phyloP scores from a whole-genome alignment of 306 rosid species.

The Abrus precatorius region DNA sequence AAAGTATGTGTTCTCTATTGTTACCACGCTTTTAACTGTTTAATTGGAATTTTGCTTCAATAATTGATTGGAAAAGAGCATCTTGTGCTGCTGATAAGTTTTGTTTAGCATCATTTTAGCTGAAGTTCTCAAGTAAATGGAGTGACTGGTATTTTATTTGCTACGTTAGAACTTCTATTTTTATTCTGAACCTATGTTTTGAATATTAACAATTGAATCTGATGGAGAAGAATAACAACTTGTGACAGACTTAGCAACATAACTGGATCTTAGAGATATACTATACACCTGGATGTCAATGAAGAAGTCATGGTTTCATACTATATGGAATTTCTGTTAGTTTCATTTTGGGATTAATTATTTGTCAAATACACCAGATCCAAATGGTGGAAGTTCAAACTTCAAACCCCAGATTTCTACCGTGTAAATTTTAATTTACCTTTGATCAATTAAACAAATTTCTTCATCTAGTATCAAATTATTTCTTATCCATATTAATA shows the following conservation, averaged over 20 bases:
- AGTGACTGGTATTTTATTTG: conserved; percentile 28
- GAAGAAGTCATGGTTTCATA: conserved; percentile 6
- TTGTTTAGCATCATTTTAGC: conserved; percentile 9
- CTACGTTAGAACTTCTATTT: conserved; percentile 26
- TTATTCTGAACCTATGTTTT: conserved; percentile 20
- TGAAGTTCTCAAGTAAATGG: neutral
- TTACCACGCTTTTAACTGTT: conserved; percentile 18
- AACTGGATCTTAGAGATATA: conserved; percentile 17
- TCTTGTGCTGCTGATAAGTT: conserved; percentile 32
- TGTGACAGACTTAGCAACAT: conserved; percentile 15
- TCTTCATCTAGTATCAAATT: conserved; percentile 20
- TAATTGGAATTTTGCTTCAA: neutral
- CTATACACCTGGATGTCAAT: conserved; percentile 15
- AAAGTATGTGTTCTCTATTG: conserved; percentile 5
- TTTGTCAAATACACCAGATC: conserved; percentile 16
- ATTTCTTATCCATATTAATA: conserved; percentile 3
- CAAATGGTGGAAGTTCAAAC: conserved; percentile 27
- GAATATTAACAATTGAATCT: conserved; percentile 22
- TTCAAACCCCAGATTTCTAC: conserved; percentile 29
- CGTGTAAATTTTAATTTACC: conserved; percentile 2
- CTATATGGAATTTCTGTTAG: neutral
- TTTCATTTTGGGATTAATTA: conserved; percentile 15
- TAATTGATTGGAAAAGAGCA: conserved; percentile 33
- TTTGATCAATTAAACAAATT: neutral
- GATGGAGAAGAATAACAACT: conserved; percentile 28